Evolutionary conservation across 768 basidiomycete genomes (phyloP).

Genomic region (Panaeolus papilionaceus): DNA sequence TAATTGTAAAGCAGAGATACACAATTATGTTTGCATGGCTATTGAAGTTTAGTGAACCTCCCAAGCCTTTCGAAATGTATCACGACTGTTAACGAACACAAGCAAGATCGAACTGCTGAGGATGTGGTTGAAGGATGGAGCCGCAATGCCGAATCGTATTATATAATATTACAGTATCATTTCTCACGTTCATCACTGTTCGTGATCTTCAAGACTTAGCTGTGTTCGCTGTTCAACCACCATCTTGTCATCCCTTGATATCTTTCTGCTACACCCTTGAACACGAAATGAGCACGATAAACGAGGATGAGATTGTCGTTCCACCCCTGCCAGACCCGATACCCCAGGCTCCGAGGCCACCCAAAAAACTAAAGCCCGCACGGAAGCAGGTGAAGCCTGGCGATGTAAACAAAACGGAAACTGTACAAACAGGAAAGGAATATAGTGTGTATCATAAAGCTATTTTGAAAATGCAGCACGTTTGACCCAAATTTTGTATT

Average conservation of each 20-base stretch:
- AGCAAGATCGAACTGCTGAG: too few species aligned
- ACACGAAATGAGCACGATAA: slow-evolving; percentile 1
- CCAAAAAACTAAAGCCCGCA: slow-evolving; percentile 88
- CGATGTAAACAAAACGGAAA: slow-evolving; percentile 88
- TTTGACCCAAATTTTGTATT: slow-evolving; percentile 21
- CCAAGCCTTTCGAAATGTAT: too few species aligned
- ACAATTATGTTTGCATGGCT: background rate
- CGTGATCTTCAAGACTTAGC: background rate
- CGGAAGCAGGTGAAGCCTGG: slow-evolving; percentile 92
- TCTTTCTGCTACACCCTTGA: background rate
- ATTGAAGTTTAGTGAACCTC: too few species aligned
- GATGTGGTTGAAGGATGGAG: background rate
- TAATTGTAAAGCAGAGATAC: background rate
- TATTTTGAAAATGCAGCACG: background rate
- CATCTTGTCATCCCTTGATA: background rate
- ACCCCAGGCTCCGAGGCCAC: slow-evolving; percentile 34
- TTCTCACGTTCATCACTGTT: slow-evolving; percentile 8
- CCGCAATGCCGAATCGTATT: background rate
- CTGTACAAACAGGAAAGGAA: slow-evolving; percentile 92
- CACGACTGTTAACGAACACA: too few species aligned
- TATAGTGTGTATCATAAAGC: slow-evolving; percentile 71
- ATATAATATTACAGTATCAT: background rate
- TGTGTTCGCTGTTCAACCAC: slow-evolving; percentile 2
- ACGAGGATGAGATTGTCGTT: slow-evolving; percentile 21
- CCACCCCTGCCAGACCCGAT: slow-evolving; percentile 28